Evolutionary conservation across 352 stramenopile genomes (phyloP), one percentile per base, ranked within the genome.

Genomic region (Globisporangium rhizosaccharum): DNA sequence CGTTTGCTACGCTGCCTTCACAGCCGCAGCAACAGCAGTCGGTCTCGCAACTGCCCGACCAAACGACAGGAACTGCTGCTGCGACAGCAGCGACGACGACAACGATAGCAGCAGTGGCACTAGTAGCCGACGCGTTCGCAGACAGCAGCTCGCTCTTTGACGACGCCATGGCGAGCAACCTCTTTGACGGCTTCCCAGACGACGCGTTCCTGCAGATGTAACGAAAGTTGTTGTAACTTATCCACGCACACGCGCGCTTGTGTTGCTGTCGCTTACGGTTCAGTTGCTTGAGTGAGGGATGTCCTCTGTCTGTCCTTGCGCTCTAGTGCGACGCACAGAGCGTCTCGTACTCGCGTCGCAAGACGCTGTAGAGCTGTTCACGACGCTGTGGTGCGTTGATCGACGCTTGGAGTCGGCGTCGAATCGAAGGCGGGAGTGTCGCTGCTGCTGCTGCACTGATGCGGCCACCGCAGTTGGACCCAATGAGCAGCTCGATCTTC

Each of bases 161-260:
- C 39, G 78, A 87, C 57, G 56, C 54, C 14, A 53, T 54, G 28
- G 18, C 48, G 25, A 60, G 71, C 58, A 90, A 85, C 59, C 74
- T 92, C n/a, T 92, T 92, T 46, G 82, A 92, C 63, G 82, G 70
- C 0, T 71, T 92, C 47, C 69, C 78, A 47, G 80, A 90, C 45
- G 82, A 92, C 65, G 70, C 75, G 18, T 92, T 92, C 56, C 75
- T 90, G 54, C 69, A 73, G 69, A 85, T 88, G 73, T 77, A 87
- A 73, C 82, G 71, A 76, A 49, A 55, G 63, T 69, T 52, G 51
- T 55, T 60, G 51, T 64, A 68, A 73, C 76, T 69, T 54, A 74
- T 57, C 49, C 49, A 60, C 46, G 41, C 56, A 47, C 53, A 20
- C 15, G 18, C 18, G 14, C 14, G 12, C 41, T 18, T 7, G 41